Conservation (phyloP, 2,329 filamentous ascomycete species). For the Dactylonectria estremocensis region DNA sequence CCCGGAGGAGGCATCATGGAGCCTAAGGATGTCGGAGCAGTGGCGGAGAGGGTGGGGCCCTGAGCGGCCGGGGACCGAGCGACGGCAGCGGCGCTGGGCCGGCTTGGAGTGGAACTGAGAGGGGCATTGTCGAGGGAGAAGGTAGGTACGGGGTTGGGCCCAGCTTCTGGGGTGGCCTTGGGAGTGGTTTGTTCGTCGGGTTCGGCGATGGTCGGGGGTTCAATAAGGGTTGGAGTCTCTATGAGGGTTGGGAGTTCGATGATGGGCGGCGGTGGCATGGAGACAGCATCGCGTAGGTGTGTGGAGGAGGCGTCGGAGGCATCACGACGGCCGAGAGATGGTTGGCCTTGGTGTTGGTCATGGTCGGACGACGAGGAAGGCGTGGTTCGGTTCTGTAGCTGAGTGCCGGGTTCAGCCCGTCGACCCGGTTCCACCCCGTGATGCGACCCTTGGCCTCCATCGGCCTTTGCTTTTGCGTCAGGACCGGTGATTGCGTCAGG, state of each 20-base stretch:
- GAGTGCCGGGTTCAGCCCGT: constrained; percentile 44
- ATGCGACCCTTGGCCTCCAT: constrained; percentile 33
- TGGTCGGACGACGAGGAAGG: constrained; percentile 34
- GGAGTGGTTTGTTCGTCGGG: constrained; percentile 66
- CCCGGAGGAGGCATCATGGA: constrained; percentile 51
- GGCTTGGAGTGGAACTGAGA: constrained; percentile 44
- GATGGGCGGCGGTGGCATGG: constrained; percentile 56
- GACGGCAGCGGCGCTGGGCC: constrained; percentile 39
- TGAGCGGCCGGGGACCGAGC: constrained; percentile 38
- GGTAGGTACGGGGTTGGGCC: constrained; percentile 57
- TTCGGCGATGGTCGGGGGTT: constrained; percentile 41
- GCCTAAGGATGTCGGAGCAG: constrained; percentile 32
- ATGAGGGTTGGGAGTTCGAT: constrained; percentile 45
- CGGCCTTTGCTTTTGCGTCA: constrained; percentile 29
- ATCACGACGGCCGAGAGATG: constrained; percentile 24
- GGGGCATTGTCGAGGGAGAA: constrained; percentile 61
- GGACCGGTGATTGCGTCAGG: constrained; percentile 26
- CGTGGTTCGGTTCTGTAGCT: constrained; percentile 38
- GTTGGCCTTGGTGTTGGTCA: constrained; percentile 22
- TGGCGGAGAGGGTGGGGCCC: constrained; percentile 32
- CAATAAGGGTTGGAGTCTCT: constrained; percentile 35
- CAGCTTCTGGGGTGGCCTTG: constrained; percentile 58
- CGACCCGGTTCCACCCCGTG: constrained; percentile 45
- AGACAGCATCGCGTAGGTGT: constrained; percentile 48
- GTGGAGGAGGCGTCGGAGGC: constrained; percentile 13